These are phyloP conservation scores for Apophysomyces trapeziformis DNA, from an alignment of 371 early-diverging fungal species.

Conservation along the genomic window DNA sequence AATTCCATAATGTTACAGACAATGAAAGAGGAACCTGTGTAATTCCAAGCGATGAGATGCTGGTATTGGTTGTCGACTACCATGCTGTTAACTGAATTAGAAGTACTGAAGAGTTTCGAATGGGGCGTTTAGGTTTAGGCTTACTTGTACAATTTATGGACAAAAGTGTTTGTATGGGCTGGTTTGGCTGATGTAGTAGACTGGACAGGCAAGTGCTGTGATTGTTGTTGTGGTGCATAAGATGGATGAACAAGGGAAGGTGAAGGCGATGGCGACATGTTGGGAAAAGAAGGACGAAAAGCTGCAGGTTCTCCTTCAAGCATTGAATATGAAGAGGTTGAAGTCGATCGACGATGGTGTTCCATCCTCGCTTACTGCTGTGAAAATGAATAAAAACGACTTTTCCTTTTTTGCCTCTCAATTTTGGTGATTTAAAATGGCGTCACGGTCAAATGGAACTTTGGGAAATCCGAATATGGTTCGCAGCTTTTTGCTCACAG, in stretches of 20 bases:
- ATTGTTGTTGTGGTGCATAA: conserved; percentile 21
- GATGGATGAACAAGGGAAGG: conserved; percentile 16
- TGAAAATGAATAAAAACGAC: neutral
- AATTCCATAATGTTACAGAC: conserved; percentile 87
- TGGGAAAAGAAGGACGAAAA: neutral
- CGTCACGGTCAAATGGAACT: neutral
- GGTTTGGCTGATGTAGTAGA: conserved; percentile 27
- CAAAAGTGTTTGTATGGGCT: conserved; percentile 32
- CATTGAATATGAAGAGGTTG: conserved; percentile 6
- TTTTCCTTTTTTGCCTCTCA: neutral
- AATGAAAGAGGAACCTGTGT: conserved; percentile 82
- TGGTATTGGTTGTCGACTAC: conserved; percentile 74
- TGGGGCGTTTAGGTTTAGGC: neutral
- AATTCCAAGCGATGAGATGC: conserved; percentile 83
- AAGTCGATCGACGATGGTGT: conserved; percentile 8
- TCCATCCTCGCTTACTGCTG: conserved; percentile 7
- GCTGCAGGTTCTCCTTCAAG: conserved; percentile 4
- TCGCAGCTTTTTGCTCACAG: too few species aligned
- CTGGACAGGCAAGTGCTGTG: conserved; percentile 30
- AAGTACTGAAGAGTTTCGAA: too few species aligned
- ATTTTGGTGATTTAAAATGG: conserved; percentile 5
- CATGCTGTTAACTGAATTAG: conserved; percentile 54
- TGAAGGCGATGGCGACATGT: conserved; percentile 10
- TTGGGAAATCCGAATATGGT: neutral
- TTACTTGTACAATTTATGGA: conserved; percentile 43